phyloP scores from a whole-genome alignment of 2,329 filamentous ascomycete genomes.

The Didymella arachidicola region DNA sequence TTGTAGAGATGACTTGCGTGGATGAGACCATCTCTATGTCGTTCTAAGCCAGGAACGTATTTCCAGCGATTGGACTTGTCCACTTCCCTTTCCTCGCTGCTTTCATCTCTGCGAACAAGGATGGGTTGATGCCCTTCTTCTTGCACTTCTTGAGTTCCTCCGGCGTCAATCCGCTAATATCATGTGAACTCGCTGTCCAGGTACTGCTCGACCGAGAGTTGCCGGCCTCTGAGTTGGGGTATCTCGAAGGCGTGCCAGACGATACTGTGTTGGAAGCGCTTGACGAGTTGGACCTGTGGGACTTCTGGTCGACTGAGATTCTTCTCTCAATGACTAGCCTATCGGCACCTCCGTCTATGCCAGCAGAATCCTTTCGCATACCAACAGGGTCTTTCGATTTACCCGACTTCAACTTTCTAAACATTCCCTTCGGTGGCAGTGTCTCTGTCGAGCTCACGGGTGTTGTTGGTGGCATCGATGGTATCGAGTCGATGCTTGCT shows the following conservation, averaged over 20 bases:
- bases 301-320: constrained; percentile 45
- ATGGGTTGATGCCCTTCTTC: constrained; percentile 59
- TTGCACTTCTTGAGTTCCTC: constrained; percentile 55
- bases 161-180: constrained; percentile 49
- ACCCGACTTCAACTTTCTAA: constrained; percentile 31
- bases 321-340: constrained; percentile 44
- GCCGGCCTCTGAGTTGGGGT: constrained; percentile 17
- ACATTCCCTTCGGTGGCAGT: constrained; percentile 30
- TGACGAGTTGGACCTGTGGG: constrained; percentile 39
- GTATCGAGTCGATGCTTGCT: constrained; percentile 23
- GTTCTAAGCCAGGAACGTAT: constrained; percentile 39
- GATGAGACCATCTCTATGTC: neutral
- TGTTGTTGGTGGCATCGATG: constrained; percentile 22
- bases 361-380: constrained; percentile 2
- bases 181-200: constrained; percentile 53
- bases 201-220: constrained; percentile 38
- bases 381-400: constrained; percentile 10
- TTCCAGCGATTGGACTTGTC: constrained; percentile 47
- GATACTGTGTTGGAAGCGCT: constrained; percentile 34
- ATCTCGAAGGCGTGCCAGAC: constrained; percentile 27
- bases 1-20: neutral
- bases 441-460: constrained; percentile 25
- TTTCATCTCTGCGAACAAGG: constrained; percentile 58
- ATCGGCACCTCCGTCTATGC: constrained; percentile 24
- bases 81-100: constrained; percentile 52